Conservation (phyloP, 2,329 filamentous ascomycete genomes). For the Drechslera avenae region DNA sequence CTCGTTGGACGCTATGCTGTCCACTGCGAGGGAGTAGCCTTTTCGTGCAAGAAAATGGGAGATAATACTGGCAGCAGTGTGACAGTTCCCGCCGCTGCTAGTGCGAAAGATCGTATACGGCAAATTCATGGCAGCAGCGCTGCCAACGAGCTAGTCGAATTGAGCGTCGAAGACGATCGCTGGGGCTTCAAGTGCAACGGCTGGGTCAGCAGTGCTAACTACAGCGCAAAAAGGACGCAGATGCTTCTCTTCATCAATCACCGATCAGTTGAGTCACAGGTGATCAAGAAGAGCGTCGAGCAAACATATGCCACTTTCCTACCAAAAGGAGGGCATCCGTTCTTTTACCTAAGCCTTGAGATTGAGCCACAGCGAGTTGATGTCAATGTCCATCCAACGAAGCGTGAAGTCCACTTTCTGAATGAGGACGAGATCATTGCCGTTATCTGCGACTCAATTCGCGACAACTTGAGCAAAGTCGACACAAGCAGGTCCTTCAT, state of each 20-base stretch:
- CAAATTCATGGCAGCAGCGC: constrained; percentile 85
- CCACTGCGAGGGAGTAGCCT: constrained; percentile 88
- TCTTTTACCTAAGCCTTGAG: constrained; percentile 87
- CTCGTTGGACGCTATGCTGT: constrained; percentile 92
- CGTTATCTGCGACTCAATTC: constrained; percentile 79
- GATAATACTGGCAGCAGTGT: constrained; percentile 78
- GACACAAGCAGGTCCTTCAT: constrained; percentile 94
- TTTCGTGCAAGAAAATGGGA: constrained; percentile 95
- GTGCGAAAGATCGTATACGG: constrained; percentile 80
- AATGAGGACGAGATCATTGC: constrained; percentile 97
- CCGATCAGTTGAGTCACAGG: constrained; percentile 85
- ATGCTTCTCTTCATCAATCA: constrained; percentile 96
- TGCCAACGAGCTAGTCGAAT: constrained; percentile 84
- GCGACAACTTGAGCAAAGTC: constrained; percentile 78
- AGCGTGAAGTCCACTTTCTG: constrained; percentile 93
- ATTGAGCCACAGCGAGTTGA: constrained; percentile 92
- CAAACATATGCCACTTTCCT: constrained; percentile 86
- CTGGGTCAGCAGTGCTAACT: constrained; percentile 90
- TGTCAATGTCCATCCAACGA: constrained; percentile 97
- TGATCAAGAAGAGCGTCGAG: constrained; percentile 87
- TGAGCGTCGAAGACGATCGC: constrained; percentile 71
- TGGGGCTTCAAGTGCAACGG: constrained; percentile 85
- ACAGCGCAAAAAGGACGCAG: constrained; percentile 86
- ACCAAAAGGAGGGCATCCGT: constrained; percentile 92
- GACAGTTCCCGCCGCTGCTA: constrained; percentile 75